A percentile compares a stretch with the other conserved stretches of the same genome.
phyloP scores from a whole-genome alignment of 768 basidiomycete species.

The Pisolithus albus region DNA sequence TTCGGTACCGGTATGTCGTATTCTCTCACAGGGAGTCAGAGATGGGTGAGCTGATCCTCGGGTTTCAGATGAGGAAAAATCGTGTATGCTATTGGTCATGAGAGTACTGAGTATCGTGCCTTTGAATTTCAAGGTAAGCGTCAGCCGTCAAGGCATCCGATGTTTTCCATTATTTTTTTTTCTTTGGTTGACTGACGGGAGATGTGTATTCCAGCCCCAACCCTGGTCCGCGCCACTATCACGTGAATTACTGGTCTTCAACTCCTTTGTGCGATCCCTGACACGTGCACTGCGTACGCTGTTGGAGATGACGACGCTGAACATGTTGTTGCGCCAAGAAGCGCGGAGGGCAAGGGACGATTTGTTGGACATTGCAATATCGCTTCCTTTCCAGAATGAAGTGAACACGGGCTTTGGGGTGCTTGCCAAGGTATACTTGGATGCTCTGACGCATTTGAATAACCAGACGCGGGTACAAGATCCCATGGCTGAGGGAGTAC shows the following conservation, averaged over 20 bases:
- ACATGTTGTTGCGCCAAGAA: conserved; percentile 88
- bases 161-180: neutral
- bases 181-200: conserved; percentile 10
- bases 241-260: conserved; percentile 95
- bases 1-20: conserved; percentile 72
- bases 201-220: conserved; percentile 48
- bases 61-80: conserved; percentile 81
- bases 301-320: conserved; percentile 84
- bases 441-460: conserved; percentile 85
- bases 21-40: conserved; percentile 27
- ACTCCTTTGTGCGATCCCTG: conserved; percentile 90
- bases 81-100: conserved; percentile 94
- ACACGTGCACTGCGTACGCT: conserved; percentile 86
- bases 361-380: conserved; percentile 84
- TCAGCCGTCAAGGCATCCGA: conserved; percentile 1
- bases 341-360: conserved; percentile 86
- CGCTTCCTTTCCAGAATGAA: conserved; percentile 91
- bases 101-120: conserved; percentile 93
- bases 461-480: conserved; percentile 71
- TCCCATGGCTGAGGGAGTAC: conserved; percentile 71
- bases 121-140: conserved; percentile 81
- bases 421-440: conserved; percentile 93
- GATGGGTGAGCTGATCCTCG: conserved; percentile 14
- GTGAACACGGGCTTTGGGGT: conserved; percentile 98
- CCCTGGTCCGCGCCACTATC: conserved; percentile 96